Evolutionary conservation across 176 grass and related monocot species (phyloP).

Genomic region (Lolium multiflorum): DNA sequence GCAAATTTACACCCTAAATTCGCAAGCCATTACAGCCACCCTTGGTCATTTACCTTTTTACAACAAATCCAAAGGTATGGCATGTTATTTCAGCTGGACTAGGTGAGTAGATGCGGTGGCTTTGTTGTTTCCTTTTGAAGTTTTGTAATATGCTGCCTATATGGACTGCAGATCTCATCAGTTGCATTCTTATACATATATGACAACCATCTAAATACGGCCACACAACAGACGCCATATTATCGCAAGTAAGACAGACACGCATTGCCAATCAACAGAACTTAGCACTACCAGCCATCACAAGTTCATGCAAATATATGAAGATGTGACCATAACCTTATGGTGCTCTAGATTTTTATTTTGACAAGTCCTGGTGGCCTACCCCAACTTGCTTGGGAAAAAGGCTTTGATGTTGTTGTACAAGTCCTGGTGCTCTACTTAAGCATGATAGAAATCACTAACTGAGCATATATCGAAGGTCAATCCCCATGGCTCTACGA

Average conservation of each 20-base stretch:
- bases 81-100: neutral
- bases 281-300: neutral
- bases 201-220: neutral
- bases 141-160: neutral
- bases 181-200: neutral
- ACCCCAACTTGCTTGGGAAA: too few relatives aligned
- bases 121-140: neutral
- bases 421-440: neutral
- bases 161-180: neutral
- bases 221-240: neutral
- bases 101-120: neutral
- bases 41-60: neutral
- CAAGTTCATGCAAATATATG: neutral
- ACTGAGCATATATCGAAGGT: neutral
- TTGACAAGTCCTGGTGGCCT: too few relatives aligned
- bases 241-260: neutral
- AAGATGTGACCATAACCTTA: neutral
- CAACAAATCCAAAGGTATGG: neutral
- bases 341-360: neutral
- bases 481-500: neutral
- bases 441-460: neutral
- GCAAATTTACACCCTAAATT: neutral
- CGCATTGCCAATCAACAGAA: neutral
- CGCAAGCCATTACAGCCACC: neutral
- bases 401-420: too few relatives aligned